Conservation (phyloP, 192 early-diverging fungal species). For the Mortierella antarctica region DNA sequence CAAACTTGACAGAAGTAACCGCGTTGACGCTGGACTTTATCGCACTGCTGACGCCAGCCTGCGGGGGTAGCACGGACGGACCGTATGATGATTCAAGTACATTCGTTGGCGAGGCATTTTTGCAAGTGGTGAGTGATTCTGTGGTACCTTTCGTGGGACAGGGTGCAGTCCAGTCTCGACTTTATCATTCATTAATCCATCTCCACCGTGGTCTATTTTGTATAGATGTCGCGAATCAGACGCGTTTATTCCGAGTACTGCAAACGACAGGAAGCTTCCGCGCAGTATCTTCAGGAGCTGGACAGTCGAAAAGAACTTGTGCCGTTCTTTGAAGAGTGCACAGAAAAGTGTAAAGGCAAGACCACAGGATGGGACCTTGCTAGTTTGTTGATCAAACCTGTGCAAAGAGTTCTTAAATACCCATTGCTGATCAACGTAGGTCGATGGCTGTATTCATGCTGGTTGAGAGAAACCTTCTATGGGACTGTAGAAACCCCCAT, state of each 20-base stretch:
- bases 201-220: background rate
- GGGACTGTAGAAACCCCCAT: background rate
- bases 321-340: constrained; percentile 65
- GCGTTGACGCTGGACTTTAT: constrained; percentile 72
- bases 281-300: constrained; percentile 72
- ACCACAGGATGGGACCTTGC: constrained; percentile 94
- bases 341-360: constrained; percentile 68
- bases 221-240: constrained; percentile 45
- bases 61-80: constrained; percentile 37
- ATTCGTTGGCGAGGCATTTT: constrained; percentile 65
- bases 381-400: constrained; percentile 93
- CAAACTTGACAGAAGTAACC: constrained; percentile 82
- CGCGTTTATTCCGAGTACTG: constrained; percentile 80
- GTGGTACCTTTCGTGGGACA: background rate
- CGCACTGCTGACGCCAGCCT: constrained; percentile 70
- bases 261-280: constrained; percentile 78
- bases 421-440: constrained; percentile 84
- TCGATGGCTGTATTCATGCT: background rate
- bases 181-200: background rate
- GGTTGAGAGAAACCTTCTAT: background rate
- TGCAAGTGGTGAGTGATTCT: constrained; percentile 55
- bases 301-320: constrained; percentile 47
- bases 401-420: constrained; percentile 98
- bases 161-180: constrained; percentile 4
- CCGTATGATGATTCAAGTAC: constrained; percentile 40